Base-by-base conservation (phyloP, 2,329 filamentous ascomycete genomes). In the Helicocarpus griseus region DNA sequence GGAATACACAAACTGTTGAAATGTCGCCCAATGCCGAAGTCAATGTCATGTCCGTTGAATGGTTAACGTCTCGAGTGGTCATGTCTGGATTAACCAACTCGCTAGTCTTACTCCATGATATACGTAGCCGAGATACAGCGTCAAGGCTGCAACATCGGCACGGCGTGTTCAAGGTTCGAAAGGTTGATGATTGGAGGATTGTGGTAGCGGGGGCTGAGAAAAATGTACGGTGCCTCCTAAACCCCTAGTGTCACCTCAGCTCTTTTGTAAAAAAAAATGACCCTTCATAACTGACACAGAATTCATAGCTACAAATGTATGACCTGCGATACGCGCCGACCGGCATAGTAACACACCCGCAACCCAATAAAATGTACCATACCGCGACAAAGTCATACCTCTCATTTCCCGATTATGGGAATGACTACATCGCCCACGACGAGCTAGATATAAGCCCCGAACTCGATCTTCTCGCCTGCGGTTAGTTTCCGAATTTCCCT, bases 291-390 rank as follows among this genome's bases (percentile, higher is more conserved):
- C 48, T 49, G 22, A 40, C n/a, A 36, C 19, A n/a, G 13, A 2
- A 17, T 4, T 35, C n/a, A 35, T 54, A 72, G 69, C 59, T 72
- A 19, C 61, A 64, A 55, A 70, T 71, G 64, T 72, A 71, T 51
- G 69, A 72, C 51, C 60, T 72, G 26, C 68, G 69, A 21, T 70
- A 61, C 50, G 57, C 65, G 2, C 57, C 62, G 2, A 63, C 60
- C 33, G 56, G 57, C 29, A 53, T 63, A 5, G 56, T 66, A 43
- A 54, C 50, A 21, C 60, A 61, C 17, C 63, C 63, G 5, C 62
- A 61, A 28, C 64, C 65, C 19, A 61, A 61, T 21, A 53, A 52
- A n/a, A 54, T 48, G 33, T 49, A 50, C 6, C 63, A 67, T 43
- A 61, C 58, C 11, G 63, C 63, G 5, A 66, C 63, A 6, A 63